phyloP scores from a whole-genome alignment of 1,139 yeast species.

The Yueomyces sp. region DNA sequence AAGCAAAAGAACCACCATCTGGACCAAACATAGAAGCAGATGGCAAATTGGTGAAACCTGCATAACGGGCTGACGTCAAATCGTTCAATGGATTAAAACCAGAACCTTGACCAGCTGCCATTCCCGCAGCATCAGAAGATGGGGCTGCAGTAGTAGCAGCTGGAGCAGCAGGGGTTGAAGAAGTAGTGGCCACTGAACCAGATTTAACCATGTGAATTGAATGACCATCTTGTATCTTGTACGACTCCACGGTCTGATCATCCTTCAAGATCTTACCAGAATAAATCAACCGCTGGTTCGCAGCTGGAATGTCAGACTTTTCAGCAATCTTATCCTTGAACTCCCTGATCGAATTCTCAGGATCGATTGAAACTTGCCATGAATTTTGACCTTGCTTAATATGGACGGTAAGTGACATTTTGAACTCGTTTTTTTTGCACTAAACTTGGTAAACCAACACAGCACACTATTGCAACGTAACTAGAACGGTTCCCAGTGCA shows the following conservation, averaged over 20 bases:
- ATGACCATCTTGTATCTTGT: conserved; percentile 77
- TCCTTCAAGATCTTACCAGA: conserved; percentile 92
- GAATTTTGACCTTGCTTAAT: conserved; percentile 59
- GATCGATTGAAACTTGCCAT: conserved; percentile 48
- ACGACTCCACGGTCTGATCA: conserved; percentile 54
- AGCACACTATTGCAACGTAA: not conserved
- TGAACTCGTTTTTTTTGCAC: too few species aligned
- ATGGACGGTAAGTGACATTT: conserved; percentile 19
- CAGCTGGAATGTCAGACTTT: conserved; percentile 53
- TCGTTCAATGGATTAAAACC: conserved; percentile 85
- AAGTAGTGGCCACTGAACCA: conserved; percentile 32
- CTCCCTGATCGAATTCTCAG: conserved; percentile 47
- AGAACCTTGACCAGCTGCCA: conserved; percentile 74
- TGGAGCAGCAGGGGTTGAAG: conserved; percentile 11
- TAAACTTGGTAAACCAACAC: not conserved
- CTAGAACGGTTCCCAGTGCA: not conserved
- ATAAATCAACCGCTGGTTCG: conserved; percentile 75
- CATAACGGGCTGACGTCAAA: conserved; percentile 88
- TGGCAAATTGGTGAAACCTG: conserved; percentile 79
- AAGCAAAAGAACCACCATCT: conserved; percentile 72
- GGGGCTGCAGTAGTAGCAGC: conserved; percentile 48
- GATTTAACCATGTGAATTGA: conserved; percentile 77
- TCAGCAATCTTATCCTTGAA: conserved; percentile 55
- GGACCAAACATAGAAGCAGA: conserved; percentile 87
- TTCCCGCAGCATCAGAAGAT: conserved; percentile 7